Evolutionary conservation across 495 filamentous ascomycete genomes (phyloP), one percentile per base, ranked within the genome.

Genomic region (Hyaloscypha variabilis): DNA sequence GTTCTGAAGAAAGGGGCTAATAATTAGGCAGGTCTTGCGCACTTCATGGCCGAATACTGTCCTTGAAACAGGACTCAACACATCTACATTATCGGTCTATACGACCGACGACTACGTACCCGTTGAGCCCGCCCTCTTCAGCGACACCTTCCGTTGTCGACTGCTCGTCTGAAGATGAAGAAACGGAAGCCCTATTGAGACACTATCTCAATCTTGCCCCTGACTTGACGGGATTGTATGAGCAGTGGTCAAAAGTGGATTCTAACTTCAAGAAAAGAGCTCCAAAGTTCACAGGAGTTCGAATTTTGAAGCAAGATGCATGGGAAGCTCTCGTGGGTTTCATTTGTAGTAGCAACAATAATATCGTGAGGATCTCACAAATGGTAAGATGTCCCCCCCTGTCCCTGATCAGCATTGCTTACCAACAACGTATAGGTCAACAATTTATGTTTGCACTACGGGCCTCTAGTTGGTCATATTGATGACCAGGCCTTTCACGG

Each of bases 271-370:
- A 87, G 67, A 90, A 88, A 66, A 94, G 91, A 60, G 94, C 95
- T 2, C 87, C 90, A 0, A 88, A 90, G 49, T 98, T 98, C 73
- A 88, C 89, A 0, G 95, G 95, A 19, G 91, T 99, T 36, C 90
- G 95, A n/a, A 97, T 98, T 65, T 82, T 99, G 6, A 90, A 88
- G 67, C 95, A 99, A 75, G 94, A 97, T 79, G 86, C 95, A 10
- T 99, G 95, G 96, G 95, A 99, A 76, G 88, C 96, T 6, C 79
- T 99, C 3, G 80, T 99, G 17, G 88, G 88, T 31, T 99, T 99
- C 74, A 97, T 99, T 62, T 98, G 95, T 82, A 97, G 93, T 75
- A 96, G 92, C 77, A 99, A 99, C 77, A 99, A 99, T 76, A 97
- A 99, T 73, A 99, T 99, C 63, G 82, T 86, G 5, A 88, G 95